Evolutionary conservation across 2,329 filamentous ascomycete genomes (phyloP).

Genomic region (Cercospora sp.): DNA sequence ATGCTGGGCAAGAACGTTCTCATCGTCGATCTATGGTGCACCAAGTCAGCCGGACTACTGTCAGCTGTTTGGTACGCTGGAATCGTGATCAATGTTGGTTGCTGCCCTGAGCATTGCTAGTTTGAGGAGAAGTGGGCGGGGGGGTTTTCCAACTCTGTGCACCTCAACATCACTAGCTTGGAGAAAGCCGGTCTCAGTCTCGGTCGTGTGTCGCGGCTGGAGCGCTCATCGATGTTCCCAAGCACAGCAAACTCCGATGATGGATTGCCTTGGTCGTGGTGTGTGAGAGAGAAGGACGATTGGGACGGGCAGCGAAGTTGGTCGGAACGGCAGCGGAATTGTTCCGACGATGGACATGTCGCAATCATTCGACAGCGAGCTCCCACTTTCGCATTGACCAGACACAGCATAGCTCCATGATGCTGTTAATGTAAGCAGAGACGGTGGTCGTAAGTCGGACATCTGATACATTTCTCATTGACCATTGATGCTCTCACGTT

Average conservation of each 20-base stretch:
- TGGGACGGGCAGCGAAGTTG: background rate
- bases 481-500: slow-evolving; percentile 9
- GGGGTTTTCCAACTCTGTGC: too few relatives aligned
- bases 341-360: background rate
- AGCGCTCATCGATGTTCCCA: too few relatives aligned
- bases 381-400: background rate
- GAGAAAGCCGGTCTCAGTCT: too few relatives aligned
- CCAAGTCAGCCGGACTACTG: too few relatives aligned
- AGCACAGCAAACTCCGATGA: background rate
- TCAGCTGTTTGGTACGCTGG: too few relatives aligned
- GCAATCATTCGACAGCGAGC: background rate
- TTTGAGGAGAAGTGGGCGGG: too few relatives aligned
- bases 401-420: background rate
- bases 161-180: too few relatives aligned
- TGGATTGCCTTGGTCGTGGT: background rate
- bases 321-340: background rate
- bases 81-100: too few relatives aligned
- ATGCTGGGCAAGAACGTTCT: too few relatives aligned
- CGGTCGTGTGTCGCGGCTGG: too few relatives aligned
- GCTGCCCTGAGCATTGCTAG: too few relatives aligned
- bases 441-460: background rate
- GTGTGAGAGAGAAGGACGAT: background rate
- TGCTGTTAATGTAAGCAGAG: background rate
- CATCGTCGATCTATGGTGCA: too few relatives aligned
- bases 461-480: background rate